Evolutionary conservation across 2,329 filamentous ascomycete species (phyloP).

Genomic region (Huntiella abstrusa): DNA sequence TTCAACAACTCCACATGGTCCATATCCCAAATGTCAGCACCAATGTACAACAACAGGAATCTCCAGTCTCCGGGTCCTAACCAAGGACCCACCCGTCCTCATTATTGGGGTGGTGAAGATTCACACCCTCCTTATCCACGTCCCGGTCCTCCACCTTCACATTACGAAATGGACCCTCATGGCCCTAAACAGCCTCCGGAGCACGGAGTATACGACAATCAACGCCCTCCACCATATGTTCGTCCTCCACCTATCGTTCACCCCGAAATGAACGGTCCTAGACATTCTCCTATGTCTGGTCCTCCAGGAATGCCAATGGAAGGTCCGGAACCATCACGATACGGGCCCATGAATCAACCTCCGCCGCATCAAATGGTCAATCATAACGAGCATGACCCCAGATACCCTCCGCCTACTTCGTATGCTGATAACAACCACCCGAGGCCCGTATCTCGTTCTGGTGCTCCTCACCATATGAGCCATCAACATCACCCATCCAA

Average conservation of each 20-base stretch:
- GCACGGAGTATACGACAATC: no score
- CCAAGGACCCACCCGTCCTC: neutral
- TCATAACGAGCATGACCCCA: neutral
- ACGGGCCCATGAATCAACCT: constrained; percentile 7
- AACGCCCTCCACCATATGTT: no score
- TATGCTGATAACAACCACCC: constrained; percentile 17
- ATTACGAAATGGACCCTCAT: no score
- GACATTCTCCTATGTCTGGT: no score
- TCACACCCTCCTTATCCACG: neutral
- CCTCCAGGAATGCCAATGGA: neutral
- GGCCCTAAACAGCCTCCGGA: no score
- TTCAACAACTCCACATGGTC: no score
- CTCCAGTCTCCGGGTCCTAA: neutral
- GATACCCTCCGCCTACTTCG: constrained; percentile 15
- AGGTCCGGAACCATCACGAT: neutral
- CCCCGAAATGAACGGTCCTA: no score
- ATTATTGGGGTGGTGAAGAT: neutral
- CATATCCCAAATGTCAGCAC: no score
- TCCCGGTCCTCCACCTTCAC: no score
- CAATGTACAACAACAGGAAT: neutral
- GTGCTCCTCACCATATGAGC: no score
- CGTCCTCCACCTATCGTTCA: no score
- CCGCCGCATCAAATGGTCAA: neutral
- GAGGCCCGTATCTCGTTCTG: neutral
- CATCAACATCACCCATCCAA: no score